phyloP scores from a whole-genome alignment of 2,329 filamentous ascomycete genomes.

The Gaeumannomyces sp. region DNA sequence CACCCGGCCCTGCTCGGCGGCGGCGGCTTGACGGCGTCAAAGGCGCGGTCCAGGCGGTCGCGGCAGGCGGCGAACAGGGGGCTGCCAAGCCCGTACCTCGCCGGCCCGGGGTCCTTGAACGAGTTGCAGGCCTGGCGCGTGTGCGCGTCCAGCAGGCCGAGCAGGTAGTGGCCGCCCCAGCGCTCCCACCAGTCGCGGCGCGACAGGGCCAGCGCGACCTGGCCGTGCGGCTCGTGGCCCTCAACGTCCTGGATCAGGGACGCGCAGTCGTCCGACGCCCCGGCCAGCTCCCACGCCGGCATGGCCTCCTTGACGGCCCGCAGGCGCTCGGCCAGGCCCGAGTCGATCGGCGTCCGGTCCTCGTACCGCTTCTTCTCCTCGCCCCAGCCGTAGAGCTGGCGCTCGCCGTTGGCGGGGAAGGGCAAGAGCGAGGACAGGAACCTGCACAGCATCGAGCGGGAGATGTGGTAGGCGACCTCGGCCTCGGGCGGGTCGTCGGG shows the following conservation, averaged over 20 bases:
- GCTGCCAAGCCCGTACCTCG: constrained; percentile 44
- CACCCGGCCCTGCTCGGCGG: constrained; percentile 25
- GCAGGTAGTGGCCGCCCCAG: constrained; percentile 56
- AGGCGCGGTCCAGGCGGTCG: constrained; percentile 41
- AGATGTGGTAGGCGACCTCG: constrained; percentile 45
- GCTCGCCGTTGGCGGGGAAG: constrained; percentile 29
- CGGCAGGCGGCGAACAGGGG: constrained; percentile 46
- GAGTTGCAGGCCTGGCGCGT: constrained; percentile 52
- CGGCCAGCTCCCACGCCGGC: not conserved
- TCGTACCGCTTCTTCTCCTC: not conserved
- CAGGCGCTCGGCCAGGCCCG: not conserved
- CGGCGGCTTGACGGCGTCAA: constrained; percentile 41
- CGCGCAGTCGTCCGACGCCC: constrained; percentile 31
- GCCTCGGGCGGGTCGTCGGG: constrained; percentile 21
- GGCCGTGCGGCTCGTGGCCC: constrained; percentile 37
- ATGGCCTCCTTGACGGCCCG: not conserved
- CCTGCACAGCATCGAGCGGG: constrained; percentile 42
- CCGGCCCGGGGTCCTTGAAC: constrained; percentile 55
- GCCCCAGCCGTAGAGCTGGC: constrained; percentile 17
- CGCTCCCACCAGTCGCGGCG: constrained; percentile 30
- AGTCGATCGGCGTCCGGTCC: not conserved
- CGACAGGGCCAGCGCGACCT: constrained; percentile 43
- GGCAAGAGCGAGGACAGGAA: constrained; percentile 42
- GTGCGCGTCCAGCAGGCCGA: constrained; percentile 50
- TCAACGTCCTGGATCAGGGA: constrained; percentile 45